Conservation (phyloP, 2,329 filamentous ascomycete genomes). For the Aspergillus japonicus region DNA sequence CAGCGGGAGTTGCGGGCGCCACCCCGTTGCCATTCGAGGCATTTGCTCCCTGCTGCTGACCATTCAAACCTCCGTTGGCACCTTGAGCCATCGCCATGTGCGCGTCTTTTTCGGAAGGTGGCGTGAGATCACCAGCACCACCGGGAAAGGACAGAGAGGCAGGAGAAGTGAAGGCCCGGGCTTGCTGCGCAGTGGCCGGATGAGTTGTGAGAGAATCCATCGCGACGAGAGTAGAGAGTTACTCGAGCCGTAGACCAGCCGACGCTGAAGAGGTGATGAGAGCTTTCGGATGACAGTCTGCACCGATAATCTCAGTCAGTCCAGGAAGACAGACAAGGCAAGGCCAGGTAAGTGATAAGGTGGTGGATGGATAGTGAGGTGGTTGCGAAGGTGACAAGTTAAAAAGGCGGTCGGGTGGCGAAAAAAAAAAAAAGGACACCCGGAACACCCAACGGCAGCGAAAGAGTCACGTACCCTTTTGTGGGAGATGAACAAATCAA, state of each 20-base stretch:
- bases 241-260: slow-evolving; percentile 29
- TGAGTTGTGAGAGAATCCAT: slow-evolving; percentile 94
- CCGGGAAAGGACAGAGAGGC: slow-evolving; percentile 90
- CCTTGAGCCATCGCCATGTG: slow-evolving; percentile 47
- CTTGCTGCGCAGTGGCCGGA: slow-evolving; percentile 85
- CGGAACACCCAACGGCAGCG: slow-evolving; percentile 14
- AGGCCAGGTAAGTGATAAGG: not conserved
- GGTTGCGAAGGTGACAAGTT: slow-evolving; percentile 1
- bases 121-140: slow-evolving; percentile 77
- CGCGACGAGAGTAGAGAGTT: slow-evolving; percentile 40
- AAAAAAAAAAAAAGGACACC: not conserved
- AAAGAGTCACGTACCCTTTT: slow-evolving; percentile 50
- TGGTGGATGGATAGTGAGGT: no score
- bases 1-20: slow-evolving; percentile 85
- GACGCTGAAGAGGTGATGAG: slow-evolving; percentile 19
- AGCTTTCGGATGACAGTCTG: slow-evolving; percentile 29
- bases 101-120: slow-evolving; percentile 68
- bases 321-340: slow-evolving; percentile 6
- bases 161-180: slow-evolving; percentile 91
- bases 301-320: slow-evolving; percentile 11
- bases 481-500: slow-evolving; percentile 96
- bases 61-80: slow-evolving; percentile 51
- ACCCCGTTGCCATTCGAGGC: slow-evolving; percentile 71
- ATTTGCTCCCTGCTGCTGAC: slow-evolving; percentile 58
- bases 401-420: not conserved